These are phyloP conservation scores for Colletotrichum spinosum DNA, from an alignment of 2,329 filamentous ascomycete genomes.

Conservation along the genomic window DNA sequence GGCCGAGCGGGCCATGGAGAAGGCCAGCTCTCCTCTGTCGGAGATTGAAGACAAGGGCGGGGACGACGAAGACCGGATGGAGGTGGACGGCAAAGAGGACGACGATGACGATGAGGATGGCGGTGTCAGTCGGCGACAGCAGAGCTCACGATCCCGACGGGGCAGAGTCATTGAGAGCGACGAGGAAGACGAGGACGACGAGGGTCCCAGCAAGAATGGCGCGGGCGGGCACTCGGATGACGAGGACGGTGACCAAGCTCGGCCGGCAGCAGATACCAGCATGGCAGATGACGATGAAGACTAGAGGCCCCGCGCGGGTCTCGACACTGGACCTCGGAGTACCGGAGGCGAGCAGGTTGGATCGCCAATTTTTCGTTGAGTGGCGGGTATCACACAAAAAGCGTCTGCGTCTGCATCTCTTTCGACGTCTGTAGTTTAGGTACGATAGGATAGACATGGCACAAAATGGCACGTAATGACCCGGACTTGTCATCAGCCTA, in stretches of 20 bases:
- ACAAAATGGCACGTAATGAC: constrained; percentile 30
- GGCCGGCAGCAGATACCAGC: constrained; percentile 48
- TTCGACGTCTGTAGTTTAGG: constrained; percentile 31
- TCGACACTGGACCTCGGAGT: neutral
- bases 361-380: constrained; percentile 12
- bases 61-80: constrained; percentile 59
- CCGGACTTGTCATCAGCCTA: neutral
- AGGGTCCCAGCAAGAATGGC: constrained; percentile 39
- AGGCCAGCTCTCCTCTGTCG: constrained; percentile 49
- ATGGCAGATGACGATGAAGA: constrained; percentile 55
- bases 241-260: constrained; percentile 43
- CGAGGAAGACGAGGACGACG: constrained; percentile 61
- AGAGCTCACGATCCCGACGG: constrained; percentile 60
- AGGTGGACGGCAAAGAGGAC: constrained; percentile 58
- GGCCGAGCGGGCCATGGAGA: constrained; percentile 56
- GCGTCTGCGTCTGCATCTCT: constrained; percentile 23
- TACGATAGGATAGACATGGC: constrained; percentile 26
- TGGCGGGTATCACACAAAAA: constrained; percentile 17
- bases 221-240: constrained; percentile 36
- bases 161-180: constrained; percentile 67
- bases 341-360: constrained; percentile 10
- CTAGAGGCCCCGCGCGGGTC: constrained; percentile 34
- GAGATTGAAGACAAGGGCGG: constrained; percentile 46
- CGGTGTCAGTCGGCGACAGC: constrained; percentile 58
- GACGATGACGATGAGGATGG: constrained; percentile 62